These are phyloP conservation scores for Mucor ambiguus DNA, from an alignment of 371 early-diverging fungal genomes.

Conservation along the genomic window DNA sequence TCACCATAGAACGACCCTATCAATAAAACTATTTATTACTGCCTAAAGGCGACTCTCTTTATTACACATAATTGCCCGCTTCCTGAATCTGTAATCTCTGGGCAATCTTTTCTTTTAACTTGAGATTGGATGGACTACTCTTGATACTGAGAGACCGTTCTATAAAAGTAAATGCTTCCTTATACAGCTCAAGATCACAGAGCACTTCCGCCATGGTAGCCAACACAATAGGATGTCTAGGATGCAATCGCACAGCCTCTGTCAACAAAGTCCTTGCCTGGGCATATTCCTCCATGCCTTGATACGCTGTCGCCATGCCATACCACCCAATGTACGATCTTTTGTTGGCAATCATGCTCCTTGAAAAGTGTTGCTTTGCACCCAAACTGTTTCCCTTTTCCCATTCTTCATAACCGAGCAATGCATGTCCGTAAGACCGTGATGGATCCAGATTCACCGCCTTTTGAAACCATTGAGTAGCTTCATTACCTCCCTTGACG, in stretches of 20 bases:
- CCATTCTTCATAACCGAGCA: slow-evolving; percentile 48
- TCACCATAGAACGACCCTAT: no score
- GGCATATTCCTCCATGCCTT: slow-evolving; percentile 26
- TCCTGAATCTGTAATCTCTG: neutral
- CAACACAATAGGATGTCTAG: slow-evolving; percentile 36
- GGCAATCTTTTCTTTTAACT: neutral
- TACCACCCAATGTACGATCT: slow-evolving; percentile 35
- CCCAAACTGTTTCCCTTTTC: slow-evolving; percentile 36
- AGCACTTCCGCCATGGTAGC: slow-evolving; percentile 39
- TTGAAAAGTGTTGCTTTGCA: slow-evolving; percentile 39
- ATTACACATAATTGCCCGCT: neutral
- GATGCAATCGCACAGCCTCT: slow-evolving; percentile 41
- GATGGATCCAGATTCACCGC: slow-evolving; percentile 36
- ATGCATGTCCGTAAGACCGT: slow-evolving; percentile 36
- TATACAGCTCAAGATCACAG: slow-evolving; percentile 11
- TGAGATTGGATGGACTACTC: neutral
- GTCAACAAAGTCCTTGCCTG: slow-evolving; percentile 30
- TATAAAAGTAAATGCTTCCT: slow-evolving; percentile 9
- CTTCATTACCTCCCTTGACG: slow-evolving; percentile 31
- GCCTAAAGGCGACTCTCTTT: neutral
- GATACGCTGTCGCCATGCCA: slow-evolving; percentile 39
- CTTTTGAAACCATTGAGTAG: slow-evolving; percentile 43
- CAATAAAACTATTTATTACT: neutral
- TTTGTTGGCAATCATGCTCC: slow-evolving; percentile 35
- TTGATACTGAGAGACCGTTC: slow-evolving; percentile 5